Percentiles rank a stretch among this genome's conserved stretches.
Conservation (phyloP, 2,329 filamentous ascomycete genomes). For the Aspergillus bombycis region DNA sequence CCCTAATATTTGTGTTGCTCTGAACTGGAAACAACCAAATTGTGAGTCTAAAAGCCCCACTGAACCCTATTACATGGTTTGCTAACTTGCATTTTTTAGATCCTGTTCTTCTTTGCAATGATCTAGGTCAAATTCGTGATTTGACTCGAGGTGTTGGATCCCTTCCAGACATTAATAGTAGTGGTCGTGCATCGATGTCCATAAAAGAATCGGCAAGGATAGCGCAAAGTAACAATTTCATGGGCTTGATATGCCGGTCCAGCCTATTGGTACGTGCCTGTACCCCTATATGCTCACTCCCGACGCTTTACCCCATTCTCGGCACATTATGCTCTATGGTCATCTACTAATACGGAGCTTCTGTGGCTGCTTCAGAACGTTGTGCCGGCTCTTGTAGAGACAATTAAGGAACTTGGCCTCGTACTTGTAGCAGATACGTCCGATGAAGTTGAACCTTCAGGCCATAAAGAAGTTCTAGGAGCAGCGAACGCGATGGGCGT, state of each 20-base stretch:
- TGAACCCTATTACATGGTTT: not conserved
- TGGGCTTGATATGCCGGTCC: constrained; percentile 92
- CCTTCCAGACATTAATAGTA: constrained; percentile 55
- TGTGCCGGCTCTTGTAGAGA: constrained; percentile 87
- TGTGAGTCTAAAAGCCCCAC: constrained; percentile 56
- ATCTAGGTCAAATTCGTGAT: constrained; percentile 66
- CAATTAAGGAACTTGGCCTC: constrained; percentile 91
- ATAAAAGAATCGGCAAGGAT: constrained; percentile 95
- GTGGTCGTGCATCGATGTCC: constrained; percentile 74
- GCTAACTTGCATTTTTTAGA: constrained; percentile 47
- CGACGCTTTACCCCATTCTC: not conserved
- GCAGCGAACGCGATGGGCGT: constrained; percentile 33
- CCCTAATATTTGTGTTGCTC: constrained; percentile 81
- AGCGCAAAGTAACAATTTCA: constrained; percentile 94
- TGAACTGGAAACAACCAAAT: constrained; percentile 99
- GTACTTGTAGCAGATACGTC: constrained; percentile 90
- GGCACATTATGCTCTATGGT: not conserved
- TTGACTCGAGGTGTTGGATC: constrained; percentile 40
- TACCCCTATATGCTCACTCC: not conserved
- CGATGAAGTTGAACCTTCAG: constrained; percentile 50
- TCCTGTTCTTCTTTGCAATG: constrained; percentile 92
- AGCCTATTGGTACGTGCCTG: constrained; percentile 71
- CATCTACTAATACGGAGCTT: not conserved
- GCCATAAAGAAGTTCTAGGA: constrained; percentile 25
- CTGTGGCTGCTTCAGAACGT: constrained; percentile 66